These are phyloP conservation scores for Ceratocystis ficicola DNA, from an alignment of 2,329 filamentous ascomycete species.

Conservation along the genomic window DNA sequence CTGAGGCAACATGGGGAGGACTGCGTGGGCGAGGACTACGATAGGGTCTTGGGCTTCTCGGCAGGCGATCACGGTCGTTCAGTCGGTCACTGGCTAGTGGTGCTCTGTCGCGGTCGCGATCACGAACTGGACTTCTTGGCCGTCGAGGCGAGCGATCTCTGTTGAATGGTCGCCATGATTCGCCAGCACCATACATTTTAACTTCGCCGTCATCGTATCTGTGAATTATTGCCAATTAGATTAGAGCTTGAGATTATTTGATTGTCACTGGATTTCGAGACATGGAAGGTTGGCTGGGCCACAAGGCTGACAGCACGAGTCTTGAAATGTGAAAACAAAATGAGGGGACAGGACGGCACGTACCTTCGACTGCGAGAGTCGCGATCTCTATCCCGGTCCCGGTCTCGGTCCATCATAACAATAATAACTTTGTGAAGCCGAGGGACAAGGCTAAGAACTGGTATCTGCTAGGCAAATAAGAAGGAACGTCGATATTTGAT, in stretches of 20 bases:
- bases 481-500: neutral
- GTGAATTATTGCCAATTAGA: constrained; percentile 5
- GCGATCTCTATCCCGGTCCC: constrained; percentile 27
- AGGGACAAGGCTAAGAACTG: neutral
- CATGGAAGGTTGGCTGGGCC: no score
- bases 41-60: constrained; percentile 29
- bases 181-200: constrained; percentile 48
- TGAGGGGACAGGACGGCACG: constrained; percentile 20
- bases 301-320: neutral
- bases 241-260: neutral
- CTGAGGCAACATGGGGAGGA: constrained; percentile 32
- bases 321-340: neutral
- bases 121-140: constrained; percentile 27
- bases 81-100: neutral
- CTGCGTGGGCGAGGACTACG: constrained; percentile 29
- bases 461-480: neutral
- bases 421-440: neutral
- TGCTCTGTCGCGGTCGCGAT: neutral
- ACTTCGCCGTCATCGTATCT: constrained; percentile 53
- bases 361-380: constrained; percentile 31
- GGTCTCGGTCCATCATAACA: constrained; percentile 4
- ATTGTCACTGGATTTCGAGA: neutral
- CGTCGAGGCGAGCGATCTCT: constrained; percentile 33
- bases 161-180: constrained; percentile 49
- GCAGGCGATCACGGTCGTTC: constrained; percentile 27